These are phyloP conservation scores for Ustilago cynodontis DNA, from an alignment of 1,284 basidiomycete species.

Conservation along the genomic window DNA sequence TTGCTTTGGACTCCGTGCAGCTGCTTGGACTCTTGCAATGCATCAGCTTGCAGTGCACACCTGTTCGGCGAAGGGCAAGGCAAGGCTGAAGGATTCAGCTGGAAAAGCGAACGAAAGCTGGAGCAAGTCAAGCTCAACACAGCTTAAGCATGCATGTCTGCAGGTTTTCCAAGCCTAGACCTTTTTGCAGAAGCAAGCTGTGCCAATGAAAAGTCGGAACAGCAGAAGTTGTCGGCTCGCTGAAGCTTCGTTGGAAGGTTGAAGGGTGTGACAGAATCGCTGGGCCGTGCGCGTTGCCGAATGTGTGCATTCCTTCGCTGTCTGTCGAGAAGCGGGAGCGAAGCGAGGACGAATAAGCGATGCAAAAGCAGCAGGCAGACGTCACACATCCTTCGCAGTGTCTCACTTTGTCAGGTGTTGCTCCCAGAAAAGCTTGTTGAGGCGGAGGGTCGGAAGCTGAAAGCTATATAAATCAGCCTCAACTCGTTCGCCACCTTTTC, in stretches of 20 bases:
- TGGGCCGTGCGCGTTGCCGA: constrained; percentile 20
- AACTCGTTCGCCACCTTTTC: neutral
- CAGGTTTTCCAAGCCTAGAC: constrained; percentile 6
- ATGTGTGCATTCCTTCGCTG: neutral
- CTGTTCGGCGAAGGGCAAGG: neutral
- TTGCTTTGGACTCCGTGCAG: neutral
- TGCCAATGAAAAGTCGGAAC: neutral
- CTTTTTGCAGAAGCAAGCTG: neutral
- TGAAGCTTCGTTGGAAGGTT: neutral
- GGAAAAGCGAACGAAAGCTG: neutral
- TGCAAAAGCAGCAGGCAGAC: constrained; percentile 8
- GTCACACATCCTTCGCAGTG: constrained; percentile 18
- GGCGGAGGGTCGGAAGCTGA: neutral
- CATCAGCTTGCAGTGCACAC: neutral
- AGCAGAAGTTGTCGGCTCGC: neutral
- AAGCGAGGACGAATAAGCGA: constrained; percentile 20
- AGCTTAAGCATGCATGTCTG: constrained; percentile 7
- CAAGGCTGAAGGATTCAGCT: neutral
- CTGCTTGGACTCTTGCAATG: neutral
- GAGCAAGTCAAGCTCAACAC: neutral
- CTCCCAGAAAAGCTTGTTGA: constrained; percentile 19
- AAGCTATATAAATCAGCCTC: neutral
- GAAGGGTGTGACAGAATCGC: neutral
- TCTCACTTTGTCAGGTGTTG: constrained; percentile 29
- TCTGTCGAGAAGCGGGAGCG: neutral